These are phyloP conservation scores for Xylariaceae sp. DNA, from an alignment of 2,329 filamentous ascomycete genomes.

Conservation along the genomic window DNA sequence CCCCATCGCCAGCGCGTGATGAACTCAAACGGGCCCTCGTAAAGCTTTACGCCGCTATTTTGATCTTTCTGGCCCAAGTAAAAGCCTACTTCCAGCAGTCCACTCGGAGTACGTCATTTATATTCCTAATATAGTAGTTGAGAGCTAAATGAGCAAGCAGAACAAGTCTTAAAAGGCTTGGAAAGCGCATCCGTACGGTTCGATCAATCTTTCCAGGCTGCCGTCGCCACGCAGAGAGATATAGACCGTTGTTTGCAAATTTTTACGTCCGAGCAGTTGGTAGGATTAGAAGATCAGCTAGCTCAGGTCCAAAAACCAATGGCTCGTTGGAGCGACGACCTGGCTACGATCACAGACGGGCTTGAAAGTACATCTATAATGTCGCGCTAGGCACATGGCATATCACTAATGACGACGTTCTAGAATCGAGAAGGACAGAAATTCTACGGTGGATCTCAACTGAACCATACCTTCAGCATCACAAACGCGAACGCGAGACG, in stretches of 20 bases:
- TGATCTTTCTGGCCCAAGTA: not conserved
- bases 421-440: conserved; percentile 1
- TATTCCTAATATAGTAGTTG: not conserved
- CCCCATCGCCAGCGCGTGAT: not conserved
- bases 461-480: not conserved
- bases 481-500: not conserved
- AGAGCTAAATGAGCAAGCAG: not conserved
- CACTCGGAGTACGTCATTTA: not conserved
- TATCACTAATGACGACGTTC: not conserved
- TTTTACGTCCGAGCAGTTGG: not conserved
- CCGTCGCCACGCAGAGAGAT: not conserved
- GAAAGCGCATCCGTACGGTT: not conserved
- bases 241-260: not conserved
- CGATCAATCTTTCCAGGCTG: not conserved
- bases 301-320: not conserved
- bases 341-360: not conserved
- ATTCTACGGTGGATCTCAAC: conserved; percentile 1
- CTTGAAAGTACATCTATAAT: not conserved
- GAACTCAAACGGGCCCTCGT: not conserved
- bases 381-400: not conserved
- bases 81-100: not conserved
- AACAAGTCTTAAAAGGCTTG: not conserved
- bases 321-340: not conserved
- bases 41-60: not conserved
- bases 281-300: not conserved